A percentile compares a stretch with the other conserved stretches of the same genome.
phyloP scores from a whole-genome alignment of 176 grass and related monocot species.

The Phoenix roebelenii region DNA sequence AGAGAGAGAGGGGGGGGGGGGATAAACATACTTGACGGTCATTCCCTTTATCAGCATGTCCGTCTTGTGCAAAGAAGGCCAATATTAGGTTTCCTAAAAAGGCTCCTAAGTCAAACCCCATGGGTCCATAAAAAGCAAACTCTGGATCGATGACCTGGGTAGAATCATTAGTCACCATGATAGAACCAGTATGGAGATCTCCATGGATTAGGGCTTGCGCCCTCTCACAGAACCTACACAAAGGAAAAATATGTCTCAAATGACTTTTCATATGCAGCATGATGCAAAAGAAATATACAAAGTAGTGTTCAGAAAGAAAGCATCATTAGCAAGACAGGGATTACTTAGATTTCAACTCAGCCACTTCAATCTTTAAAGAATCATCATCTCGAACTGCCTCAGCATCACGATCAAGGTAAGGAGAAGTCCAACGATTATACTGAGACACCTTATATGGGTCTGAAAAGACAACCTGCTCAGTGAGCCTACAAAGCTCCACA shows the following conservation, averaged over 20 bases:
- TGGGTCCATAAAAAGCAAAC: constrained; percentile 83
- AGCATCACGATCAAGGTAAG: constrained; percentile 67
- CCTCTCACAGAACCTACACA: constrained; percentile 84
- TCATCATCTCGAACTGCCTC: constrained; percentile 54
- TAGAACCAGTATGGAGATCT: constrained; percentile 85
- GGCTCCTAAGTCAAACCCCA: constrained; percentile 94
- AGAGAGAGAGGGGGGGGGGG: too few species aligned
- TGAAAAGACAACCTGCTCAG: constrained; percentile 85
- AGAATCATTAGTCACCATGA: constrained; percentile 79
- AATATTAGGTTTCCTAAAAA: constrained; percentile 90
- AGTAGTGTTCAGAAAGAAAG: too few species aligned
- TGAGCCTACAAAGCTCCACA: constrained; percentile 81
- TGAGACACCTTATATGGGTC: constrained; percentile 72
- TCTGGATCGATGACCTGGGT: constrained; percentile 95
- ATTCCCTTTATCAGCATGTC: constrained; percentile 61
- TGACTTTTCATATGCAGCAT: background rate
- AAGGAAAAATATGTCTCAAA: background rate
- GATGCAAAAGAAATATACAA: background rate
- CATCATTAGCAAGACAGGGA: too few species aligned
- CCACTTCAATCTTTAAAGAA: constrained; percentile 57
- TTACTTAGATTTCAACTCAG: constrained; percentile 73
- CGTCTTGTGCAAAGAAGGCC: constrained; percentile 85
- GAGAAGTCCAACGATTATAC: constrained; percentile 69
- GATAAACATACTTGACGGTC: constrained; percentile 52
- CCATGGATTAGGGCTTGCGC: constrained; percentile 91